Evolutionary conservation across 2,329 filamentous ascomycete species (phyloP).

Genomic region (Diaporthe aspalathi): DNA sequence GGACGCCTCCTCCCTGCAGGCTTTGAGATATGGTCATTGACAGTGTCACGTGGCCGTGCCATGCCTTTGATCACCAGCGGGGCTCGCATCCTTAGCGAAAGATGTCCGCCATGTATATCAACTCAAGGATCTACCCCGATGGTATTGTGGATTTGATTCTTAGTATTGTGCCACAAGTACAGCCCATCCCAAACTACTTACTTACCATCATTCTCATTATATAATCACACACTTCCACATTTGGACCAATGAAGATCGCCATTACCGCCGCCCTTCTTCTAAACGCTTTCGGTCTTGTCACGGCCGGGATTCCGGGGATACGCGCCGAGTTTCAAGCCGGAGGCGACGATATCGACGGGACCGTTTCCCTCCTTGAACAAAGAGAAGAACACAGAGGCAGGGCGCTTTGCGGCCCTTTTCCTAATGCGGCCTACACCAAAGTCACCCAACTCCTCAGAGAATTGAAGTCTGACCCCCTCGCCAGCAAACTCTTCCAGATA

Average conservation of each 20-base stretch:
- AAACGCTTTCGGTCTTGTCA: background rate
- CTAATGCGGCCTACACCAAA: constrained; percentile 16
- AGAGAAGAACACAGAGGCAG: background rate
- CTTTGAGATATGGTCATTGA: constrained; percentile 9
- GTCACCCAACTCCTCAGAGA: background rate
- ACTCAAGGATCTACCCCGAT: background rate
- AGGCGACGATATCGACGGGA: background rate
- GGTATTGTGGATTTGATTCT: background rate
- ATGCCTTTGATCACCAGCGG: constrained; percentile 9
- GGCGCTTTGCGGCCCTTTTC: constrained; percentile 21
- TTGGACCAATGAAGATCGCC: background rate
- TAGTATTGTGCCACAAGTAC: constrained; percentile 33
- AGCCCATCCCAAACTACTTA: background rate
- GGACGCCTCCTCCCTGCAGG: background rate
- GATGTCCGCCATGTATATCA: constrained; percentile 12
- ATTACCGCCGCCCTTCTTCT: background rate
- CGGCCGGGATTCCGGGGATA: background rate
- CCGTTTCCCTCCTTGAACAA: background rate
- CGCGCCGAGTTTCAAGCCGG: background rate
- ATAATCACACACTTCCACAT: background rate
- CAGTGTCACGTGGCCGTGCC: background rate
- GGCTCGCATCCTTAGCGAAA: background rate
- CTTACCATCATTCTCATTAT: background rate
- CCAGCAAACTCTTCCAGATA: background rate
- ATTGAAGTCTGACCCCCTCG: background rate